Conservation (phyloP, 2,329 filamentous ascomycete genomes). For the Neonectria hederae region DNA sequence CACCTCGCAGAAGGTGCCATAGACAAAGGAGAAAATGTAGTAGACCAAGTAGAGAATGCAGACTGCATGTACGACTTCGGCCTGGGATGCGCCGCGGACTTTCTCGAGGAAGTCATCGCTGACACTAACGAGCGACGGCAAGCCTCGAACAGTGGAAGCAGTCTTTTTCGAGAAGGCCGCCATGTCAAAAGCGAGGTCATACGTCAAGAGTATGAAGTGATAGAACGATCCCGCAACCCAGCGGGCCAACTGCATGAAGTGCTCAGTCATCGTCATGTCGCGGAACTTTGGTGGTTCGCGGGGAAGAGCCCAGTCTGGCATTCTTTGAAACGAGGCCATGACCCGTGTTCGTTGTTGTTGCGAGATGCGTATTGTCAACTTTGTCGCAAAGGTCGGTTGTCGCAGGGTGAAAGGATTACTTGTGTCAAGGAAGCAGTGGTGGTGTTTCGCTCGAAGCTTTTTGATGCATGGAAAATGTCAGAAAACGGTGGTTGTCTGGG, state of each 20-base stretch:
- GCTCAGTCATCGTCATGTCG: not conserved
- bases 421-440: not conserved
- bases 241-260: not conserved
- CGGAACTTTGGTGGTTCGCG: not conserved
- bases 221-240: not conserved
- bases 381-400: not conserved
- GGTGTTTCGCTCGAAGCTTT: not conserved
- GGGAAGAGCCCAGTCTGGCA: not conserved
- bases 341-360: not conserved
- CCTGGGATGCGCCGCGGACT: not conserved
- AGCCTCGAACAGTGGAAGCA: not conserved
- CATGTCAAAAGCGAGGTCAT: not conserved
- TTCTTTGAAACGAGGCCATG: not conserved
- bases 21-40: not conserved
- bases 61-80: not conserved
- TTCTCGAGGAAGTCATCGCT: not conserved
- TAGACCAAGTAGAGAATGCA: not conserved
- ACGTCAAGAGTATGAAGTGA: not conserved
- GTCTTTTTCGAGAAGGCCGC: not conserved
- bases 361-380: not conserved
- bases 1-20: not conserved
- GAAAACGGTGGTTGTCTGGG: not conserved
- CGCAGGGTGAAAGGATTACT: not conserved
- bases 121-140: not conserved
- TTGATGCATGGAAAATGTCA: not conserved